Conservation (phyloP, 2,329 filamentous ascomycete genomes). For the Xylaria hypoxylon region DNA sequence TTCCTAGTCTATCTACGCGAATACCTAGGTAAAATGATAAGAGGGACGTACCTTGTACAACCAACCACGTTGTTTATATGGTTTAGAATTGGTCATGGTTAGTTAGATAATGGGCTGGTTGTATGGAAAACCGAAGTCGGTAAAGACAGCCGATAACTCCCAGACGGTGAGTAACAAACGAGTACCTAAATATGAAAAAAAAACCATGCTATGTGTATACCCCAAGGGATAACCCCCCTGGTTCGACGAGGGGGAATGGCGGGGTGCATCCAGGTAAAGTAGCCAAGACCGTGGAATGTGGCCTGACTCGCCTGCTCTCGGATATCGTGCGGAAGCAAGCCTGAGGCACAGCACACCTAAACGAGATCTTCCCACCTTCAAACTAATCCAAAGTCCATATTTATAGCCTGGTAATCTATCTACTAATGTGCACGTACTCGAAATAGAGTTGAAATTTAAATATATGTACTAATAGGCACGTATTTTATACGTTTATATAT, state of each 20-base stretch:
- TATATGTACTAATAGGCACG: background rate
- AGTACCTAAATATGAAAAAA: background rate
- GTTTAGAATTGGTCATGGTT: background rate
- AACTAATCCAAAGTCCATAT: conserved; percentile 11
- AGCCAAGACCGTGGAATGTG: conserved; percentile 24
- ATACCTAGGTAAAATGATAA: too few species aligned
- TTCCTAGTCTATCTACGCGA: background rate
- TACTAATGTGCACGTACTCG: conserved; percentile 14
- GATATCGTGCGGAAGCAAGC: conserved; percentile 26
- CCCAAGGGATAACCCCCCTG: background rate
- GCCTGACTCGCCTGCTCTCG: conserved; percentile 6
- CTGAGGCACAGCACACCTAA: conserved; percentile 27
- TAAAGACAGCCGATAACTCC: too few species aligned
- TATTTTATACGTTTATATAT: conserved; percentile 11
- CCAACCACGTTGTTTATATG: background rate
- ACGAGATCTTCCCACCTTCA: conserved; percentile 17
- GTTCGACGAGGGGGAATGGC: conserved; percentile 30
- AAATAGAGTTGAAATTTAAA: conserved; percentile 13
- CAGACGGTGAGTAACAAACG: too few species aligned
- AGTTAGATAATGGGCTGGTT: background rate
- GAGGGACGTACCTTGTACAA: background rate
- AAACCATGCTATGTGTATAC: background rate
- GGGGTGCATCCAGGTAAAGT: conserved; percentile 28
- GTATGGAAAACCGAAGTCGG: too few species aligned
- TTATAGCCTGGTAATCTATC: conserved; percentile 25